A percentile compares a stretch with the other conserved stretches of the same genome.
These are phyloP conservation scores for Phytophthora fragariaefolia DNA, from an alignment of 352 stramenopile species.

Conservation along the genomic window DNA sequence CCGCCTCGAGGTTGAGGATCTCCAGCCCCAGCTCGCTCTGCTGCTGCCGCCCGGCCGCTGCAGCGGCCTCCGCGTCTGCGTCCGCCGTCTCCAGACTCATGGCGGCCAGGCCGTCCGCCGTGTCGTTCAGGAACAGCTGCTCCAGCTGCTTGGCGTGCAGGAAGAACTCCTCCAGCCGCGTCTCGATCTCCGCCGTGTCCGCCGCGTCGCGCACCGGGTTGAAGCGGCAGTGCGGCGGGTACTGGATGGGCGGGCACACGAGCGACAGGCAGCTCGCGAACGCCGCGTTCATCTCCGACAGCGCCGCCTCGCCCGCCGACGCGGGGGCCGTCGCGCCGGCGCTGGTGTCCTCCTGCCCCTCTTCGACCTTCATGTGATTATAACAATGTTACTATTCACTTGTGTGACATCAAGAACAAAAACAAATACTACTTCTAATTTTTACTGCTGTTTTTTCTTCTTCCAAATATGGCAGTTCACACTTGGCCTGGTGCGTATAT, in stretches of 20 bases:
- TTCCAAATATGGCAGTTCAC: too few relatives aligned
- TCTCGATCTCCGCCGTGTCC: constrained; percentile 76
- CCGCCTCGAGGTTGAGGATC: constrained; percentile 75
- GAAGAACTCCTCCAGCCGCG: constrained; percentile 79
- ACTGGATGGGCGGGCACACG: constrained; percentile 83
- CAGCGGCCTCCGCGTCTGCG: neutral
- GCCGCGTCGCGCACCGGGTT: constrained; percentile 84
- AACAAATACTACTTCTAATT: neutral
- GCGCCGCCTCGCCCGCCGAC: constrained; percentile 43
- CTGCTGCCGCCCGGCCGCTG: constrained; percentile 22
- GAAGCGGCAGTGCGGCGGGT: constrained; percentile 83
- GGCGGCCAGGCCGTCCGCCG: constrained; percentile 14
- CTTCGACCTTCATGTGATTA: constrained; percentile 44
- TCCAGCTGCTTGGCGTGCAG: constrained; percentile 85
- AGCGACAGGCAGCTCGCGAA: constrained; percentile 80
- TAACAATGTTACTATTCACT: neutral
- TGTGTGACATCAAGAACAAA: neutral
- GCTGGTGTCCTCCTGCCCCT: constrained; percentile 2
- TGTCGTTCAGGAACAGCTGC: constrained; percentile 69
- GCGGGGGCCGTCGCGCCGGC: neutral
- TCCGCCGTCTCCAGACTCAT: constrained; percentile 16
- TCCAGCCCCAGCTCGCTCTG: constrained; percentile 74
- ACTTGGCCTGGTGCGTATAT: too few relatives aligned
- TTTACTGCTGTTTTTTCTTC: too few relatives aligned
- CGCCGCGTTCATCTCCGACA: constrained; percentile 76